Evolutionary conservation across 192 early-diverging fungal genomes (phyloP).

Genomic region (Coemansia asiatica): DNA sequence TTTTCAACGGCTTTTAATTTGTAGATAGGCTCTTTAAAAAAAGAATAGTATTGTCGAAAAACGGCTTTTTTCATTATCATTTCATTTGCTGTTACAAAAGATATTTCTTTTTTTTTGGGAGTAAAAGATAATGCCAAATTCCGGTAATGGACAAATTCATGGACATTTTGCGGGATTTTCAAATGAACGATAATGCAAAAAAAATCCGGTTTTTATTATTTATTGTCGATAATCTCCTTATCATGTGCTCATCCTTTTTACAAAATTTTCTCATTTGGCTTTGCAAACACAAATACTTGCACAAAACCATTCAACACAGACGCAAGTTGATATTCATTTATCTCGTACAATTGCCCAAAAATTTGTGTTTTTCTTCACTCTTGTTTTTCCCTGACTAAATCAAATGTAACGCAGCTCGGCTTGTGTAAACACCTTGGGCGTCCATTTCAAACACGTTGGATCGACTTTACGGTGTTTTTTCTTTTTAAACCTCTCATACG

Average conservation of each 20-base stretch:
- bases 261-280: not conserved
- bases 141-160: not conserved
- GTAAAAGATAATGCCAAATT: not conserved
- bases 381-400: too few relatives aligned
- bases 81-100: too few relatives aligned
- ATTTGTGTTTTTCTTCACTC: too few relatives aligned
- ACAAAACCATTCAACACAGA: too few relatives aligned
- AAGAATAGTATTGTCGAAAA: too few relatives aligned
- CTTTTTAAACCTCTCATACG: conserved; percentile 72
- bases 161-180: conserved; percentile 8
- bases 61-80: too few relatives aligned
- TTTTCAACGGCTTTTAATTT: too few relatives aligned
- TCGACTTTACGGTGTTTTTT: conserved; percentile 83
- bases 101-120: not conserved
- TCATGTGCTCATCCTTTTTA: not conserved
- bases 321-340: too few relatives aligned
- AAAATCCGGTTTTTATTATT: not conserved
- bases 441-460: conserved; percentile 75
- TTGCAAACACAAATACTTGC: not conserved
- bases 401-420: conserved; percentile 74
- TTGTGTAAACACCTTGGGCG: conserved; percentile 75
- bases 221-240: not conserved
- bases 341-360: too few relatives aligned
- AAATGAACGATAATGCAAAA: not conserved
- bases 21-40: too few relatives aligned